These are phyloP conservation scores for Pythium dissimile DNA, from an alignment of 352 stramenopile genomes.

Conservation along the genomic window DNA sequence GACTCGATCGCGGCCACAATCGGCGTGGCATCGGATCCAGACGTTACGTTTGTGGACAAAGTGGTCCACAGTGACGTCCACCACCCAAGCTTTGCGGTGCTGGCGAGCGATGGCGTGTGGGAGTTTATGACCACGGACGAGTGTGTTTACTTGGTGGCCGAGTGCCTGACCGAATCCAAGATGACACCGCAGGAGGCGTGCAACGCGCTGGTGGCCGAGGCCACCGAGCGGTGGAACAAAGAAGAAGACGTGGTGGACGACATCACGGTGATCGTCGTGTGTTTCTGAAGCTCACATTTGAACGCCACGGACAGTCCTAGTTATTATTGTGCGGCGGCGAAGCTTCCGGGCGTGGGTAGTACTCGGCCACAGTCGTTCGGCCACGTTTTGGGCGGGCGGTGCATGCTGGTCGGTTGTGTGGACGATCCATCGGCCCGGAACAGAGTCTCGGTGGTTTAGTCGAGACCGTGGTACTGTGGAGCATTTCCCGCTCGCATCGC, in stretches of 20 bases:
- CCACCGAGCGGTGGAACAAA: slow-evolving; percentile 65
- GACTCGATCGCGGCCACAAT: slow-evolving; percentile 78
- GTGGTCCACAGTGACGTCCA: slow-evolving; percentile 23
- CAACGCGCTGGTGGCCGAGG: slow-evolving; percentile 63
- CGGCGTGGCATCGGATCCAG: slow-evolving; percentile 68
- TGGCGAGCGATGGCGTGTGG: slow-evolving; percentile 83
- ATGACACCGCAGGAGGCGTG: slow-evolving; percentile 68
- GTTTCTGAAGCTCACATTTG: slow-evolving; percentile 38
- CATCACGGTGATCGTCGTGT: slow-evolving; percentile 68
- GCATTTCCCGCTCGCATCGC: too few relatives aligned
- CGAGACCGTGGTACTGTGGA: too few relatives aligned
- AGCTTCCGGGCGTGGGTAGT: too few relatives aligned
- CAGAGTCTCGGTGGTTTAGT: too few relatives aligned
- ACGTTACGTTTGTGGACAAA: slow-evolving; percentile 45
- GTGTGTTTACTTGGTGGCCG: slow-evolving; percentile 58
- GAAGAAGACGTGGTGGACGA: slow-evolving; percentile 85
- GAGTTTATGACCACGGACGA: slow-evolving; percentile 79
- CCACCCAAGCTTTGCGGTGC: slow-evolving; percentile 53
- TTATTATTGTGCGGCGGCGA: too few relatives aligned
- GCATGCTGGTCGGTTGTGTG: too few relatives aligned
- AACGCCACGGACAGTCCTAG: too few relatives aligned
- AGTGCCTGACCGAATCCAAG: slow-evolving; percentile 37
- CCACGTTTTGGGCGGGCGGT: too few relatives aligned
- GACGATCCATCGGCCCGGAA: too few relatives aligned
- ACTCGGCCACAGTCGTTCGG: too few relatives aligned